Conservation (phyloP, 2,329 filamentous ascomycete species). For the Esteya vermicola region DNA sequence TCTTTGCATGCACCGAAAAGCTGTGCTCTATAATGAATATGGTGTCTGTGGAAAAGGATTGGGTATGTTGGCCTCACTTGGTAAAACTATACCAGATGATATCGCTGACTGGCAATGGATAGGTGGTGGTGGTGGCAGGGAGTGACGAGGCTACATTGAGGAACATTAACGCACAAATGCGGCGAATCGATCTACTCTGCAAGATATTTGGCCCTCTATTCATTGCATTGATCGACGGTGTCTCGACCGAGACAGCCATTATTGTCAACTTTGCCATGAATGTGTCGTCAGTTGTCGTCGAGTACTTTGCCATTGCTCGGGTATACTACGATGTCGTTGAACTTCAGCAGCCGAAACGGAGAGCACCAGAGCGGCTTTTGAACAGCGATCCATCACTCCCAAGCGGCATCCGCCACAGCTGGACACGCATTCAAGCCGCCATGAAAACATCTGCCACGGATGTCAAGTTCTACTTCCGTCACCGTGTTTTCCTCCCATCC, state of each 20-base stretch:
- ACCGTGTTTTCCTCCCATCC: conserved; percentile 44
- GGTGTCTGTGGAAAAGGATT: conserved; percentile 57
- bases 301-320: conserved; percentile 27
- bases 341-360: conserved; percentile 2
- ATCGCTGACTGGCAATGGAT: no score
- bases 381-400: no score
- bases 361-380: background rate
- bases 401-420: no score
- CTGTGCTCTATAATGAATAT: conserved; percentile 48
- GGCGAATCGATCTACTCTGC: conserved; percentile 42
- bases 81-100: no score
- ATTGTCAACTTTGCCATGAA: conserved; percentile 32
- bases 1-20: conserved; percentile 53
- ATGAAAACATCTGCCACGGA: no score
- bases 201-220: conserved; percentile 38
- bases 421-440: conserved; percentile 9
- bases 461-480: conserved; percentile 27
- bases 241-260: conserved; percentile 30
- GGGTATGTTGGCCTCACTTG: conserved; percentile 25
- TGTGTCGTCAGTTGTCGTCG: conserved; percentile 26
- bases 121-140: background rate
- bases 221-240: conserved; percentile 31
- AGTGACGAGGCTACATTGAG: background rate
- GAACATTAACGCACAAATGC: conserved; percentile 36
- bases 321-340: conserved; percentile 11